Base-by-base conservation (phyloP, 257 asterid genomes). In the Agastache rugosa region DNA sequence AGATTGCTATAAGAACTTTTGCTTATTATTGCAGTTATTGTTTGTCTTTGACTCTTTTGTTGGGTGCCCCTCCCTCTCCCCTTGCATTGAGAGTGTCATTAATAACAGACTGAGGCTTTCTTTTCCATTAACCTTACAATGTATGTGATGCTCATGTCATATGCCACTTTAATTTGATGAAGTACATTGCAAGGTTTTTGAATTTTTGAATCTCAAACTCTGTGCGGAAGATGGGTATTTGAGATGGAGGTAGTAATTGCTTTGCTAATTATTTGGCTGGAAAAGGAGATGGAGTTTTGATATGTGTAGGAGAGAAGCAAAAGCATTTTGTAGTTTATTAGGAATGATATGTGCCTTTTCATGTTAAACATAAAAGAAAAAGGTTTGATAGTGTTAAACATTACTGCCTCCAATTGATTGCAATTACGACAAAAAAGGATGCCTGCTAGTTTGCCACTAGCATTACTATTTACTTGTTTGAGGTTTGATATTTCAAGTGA, bases 41-140 rank as follows among this genome's bases (percentile, higher is more conserved):
- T 31, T 31, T 31, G 7, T 5, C 37, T 31, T 5, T 29, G 66
- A 8, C 42, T 61, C 60, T n/a, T 48, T 42, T 64, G 11, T 45
- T 23, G 39, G 39, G 39, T 35, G 39, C 39, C 39, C 39, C 39
- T 35, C 34, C 34, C 64, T 39, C 41, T 16, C 64, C 4, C 19
- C 16, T 25, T 63, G 73, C 76, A 71, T 78, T 55, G 20, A 31
- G 48, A 37, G n/a, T 63, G 20, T 74, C 20, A 48, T 10, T 37
- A 16, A 20, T 69, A 61, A 19, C 37, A 23, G 23, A 54, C 9
- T 54, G 15, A 54, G 4, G 3, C 59, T 17, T 25, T 6, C 19
- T 2, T 60, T 16, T 27, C 39, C 42, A 37, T 15, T 29, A 15
- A 60, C 6, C 15, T 47, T 51, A 60, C 58, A 6, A 5, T 56